Conservation (phyloP, 768 basidiomycete genomes). For the Suillus occidentalis region DNA sequence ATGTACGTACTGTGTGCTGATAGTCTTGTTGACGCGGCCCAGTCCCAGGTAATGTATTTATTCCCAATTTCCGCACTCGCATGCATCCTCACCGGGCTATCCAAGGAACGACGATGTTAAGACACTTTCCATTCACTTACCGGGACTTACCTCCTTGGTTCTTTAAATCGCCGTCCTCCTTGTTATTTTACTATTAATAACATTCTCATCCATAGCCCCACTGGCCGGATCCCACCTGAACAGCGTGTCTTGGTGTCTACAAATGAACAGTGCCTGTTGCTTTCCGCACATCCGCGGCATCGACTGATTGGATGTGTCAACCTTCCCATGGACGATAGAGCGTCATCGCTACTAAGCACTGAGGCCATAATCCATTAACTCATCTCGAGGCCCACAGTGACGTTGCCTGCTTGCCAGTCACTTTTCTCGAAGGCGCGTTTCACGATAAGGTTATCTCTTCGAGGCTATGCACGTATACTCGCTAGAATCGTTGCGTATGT, state of each 20-base stretch:
- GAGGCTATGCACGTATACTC: background rate
- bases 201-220: background rate
- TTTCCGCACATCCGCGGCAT: constrained; percentile 32
- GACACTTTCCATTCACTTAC: background rate
- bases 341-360: constrained; percentile 3
- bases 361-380: background rate
- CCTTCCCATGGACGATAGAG: constrained; percentile 26
- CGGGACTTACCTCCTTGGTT: constrained; percentile 4
- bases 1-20: background rate
- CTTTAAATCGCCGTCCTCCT: background rate
- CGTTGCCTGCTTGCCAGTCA: constrained; percentile 26
- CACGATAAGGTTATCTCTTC: constrained; percentile 33
- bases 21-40: background rate
- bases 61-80: constrained; percentile 3
- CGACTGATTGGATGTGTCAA: constrained; percentile 21
- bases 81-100: background rate
- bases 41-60: background rate
- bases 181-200: constrained; percentile 4
- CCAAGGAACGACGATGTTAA: background rate
- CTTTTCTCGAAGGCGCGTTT: constrained; percentile 18
- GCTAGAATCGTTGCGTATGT: constrained; percentile 4
- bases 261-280: constrained; percentile 7
- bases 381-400: constrained; percentile 7
- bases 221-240: constrained; percentile 3
- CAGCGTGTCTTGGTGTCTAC: constrained; percentile 2